Conservation (phyloP, 257 asterid genomes). For the Nicotiana paniculata region DNA sequence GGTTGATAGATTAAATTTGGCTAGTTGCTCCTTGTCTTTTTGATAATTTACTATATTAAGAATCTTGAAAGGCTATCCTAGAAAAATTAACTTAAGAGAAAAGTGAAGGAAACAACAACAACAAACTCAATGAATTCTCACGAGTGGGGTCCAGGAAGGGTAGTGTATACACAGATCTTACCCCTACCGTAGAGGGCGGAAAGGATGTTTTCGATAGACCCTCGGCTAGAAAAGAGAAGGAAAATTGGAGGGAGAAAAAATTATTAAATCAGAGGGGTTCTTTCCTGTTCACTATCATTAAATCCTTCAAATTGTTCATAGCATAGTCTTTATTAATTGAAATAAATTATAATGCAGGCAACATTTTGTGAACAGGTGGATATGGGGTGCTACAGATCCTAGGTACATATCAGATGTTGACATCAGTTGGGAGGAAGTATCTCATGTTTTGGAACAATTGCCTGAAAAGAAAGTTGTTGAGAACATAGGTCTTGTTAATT, state of each 20-base stretch:
- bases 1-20: neutral
- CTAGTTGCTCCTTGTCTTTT: neutral
- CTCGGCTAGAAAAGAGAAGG: neutral
- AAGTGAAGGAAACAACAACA: neutral
- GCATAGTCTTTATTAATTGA: neutral
- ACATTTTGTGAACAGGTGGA: conserved; percentile 69
- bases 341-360: conserved; percentile 54
- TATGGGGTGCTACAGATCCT: conserved; percentile 62
- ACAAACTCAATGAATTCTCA: no score
- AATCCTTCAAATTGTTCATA: neutral
- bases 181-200: no score
- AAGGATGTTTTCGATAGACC: no score
- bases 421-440: conserved; percentile 44
- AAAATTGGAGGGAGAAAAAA: neutral
- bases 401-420: conserved; percentile 50
- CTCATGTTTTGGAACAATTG: conserved; percentile 1
- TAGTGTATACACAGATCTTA: no score
- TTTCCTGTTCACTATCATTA: neutral
- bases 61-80: neutral
- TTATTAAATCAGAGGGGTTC: neutral
- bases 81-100: neutral
- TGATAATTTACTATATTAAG: neutral
- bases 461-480: conserved; percentile 1
- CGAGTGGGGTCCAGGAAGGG: no score
- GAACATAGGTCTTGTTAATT: conserved; percentile 60